Evolutionary conservation across 768 basidiomycete genomes (phyloP), one percentile per base, ranked within the genome.

Genomic region (Trametopsis cervina): DNA sequence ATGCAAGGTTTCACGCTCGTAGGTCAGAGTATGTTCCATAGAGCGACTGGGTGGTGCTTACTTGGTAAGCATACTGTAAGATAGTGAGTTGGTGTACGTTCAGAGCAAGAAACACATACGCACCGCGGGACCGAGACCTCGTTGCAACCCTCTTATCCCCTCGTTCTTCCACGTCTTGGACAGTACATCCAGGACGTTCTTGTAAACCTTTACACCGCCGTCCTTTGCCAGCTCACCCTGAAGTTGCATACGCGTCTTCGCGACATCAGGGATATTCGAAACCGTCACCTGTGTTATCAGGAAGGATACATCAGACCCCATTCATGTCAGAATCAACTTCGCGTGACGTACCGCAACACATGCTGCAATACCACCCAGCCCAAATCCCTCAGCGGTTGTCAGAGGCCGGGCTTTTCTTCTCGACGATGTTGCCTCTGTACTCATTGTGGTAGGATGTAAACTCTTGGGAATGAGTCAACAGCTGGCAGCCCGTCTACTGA

Each of bases 191-290:
- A 85, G 80, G 0, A 89, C 85, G 61, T 83, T 89, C 51, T 78
- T 88, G 71, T 99, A 99, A 2, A 97, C 89, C 61, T 81, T 88
- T 54, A 64, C 54, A 13, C 73, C 75, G 7, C 84, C 80, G 5
- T 67, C 75, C 60, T 85, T 91, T 26, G 87, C 81, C 10, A 99
- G 78, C 65, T 98, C 96, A 21, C 95, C 96, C 61, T 98, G 93
- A 21, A 99, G 77, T 64, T 99, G 96, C 43, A 99, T 69, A 47
- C 95, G 85, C 36, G 96, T 98, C 68, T 98, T 98, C 39, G 89
- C 87, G 18, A 93, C 90, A 59, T 85, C 85, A 4, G 82, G 83
- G 11, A 84, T 81, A 55, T 89, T 89, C 4, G 85, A 87, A 46
- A 89, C 68, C 6, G 87, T 87, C 42, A 89, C 85, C 87, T 89